Evolutionary conservation across 139 green algal species (phyloP).

Genomic region (Parachlorella kessleri): DNA sequence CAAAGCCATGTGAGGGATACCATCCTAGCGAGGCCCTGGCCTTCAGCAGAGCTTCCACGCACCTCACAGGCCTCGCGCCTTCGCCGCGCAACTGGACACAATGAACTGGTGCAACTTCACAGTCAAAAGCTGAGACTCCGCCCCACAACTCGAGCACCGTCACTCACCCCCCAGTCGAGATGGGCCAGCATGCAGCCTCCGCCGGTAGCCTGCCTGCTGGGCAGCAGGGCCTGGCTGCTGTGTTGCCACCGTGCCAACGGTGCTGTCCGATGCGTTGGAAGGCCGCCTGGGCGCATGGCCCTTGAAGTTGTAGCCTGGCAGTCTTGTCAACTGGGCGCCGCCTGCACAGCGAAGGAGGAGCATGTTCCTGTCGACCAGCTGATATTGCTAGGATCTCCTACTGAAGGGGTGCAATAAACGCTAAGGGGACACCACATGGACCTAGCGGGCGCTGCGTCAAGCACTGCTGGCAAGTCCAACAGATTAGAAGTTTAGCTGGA

Average conservation of each 20-base stretch:
- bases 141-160: background rate
- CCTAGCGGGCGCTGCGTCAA: no score
- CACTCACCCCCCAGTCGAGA: slow-evolving; percentile 19
- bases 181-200: slow-evolving; percentile 9
- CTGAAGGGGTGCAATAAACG: no score
- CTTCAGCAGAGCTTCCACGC: background rate
- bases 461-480: no score
- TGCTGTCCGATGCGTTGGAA: background rate
- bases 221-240: no score
- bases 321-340: background rate
- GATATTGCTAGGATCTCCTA: slow-evolving; percentile 1
- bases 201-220: slow-evolving; percentile 11
- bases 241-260: background rate
- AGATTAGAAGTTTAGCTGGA: no score
- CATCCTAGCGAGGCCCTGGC: background rate
- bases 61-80: no score
- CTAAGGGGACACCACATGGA: no score
- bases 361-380: background rate
- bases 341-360: background rate
- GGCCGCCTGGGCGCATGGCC: background rate
- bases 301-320: background rate
- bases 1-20: background rate
- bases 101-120: background rate
- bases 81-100: no score
- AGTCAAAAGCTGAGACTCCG: background rate